Conservation (phyloP, 2,329 filamentous ascomycete species). For the Botrytis porri region DNA sequence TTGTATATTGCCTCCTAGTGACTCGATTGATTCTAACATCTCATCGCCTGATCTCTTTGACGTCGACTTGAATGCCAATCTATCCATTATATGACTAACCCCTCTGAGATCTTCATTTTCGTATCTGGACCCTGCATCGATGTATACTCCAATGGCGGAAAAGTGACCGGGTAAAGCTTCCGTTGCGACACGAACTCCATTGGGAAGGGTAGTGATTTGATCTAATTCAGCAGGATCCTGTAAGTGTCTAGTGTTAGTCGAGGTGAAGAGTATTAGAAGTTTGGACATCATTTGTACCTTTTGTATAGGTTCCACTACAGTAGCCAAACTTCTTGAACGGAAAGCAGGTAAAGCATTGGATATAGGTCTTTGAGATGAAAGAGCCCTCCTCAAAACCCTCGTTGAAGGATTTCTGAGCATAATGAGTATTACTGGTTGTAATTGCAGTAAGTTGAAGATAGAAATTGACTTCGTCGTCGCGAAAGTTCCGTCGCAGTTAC, state of each 20-base stretch:
- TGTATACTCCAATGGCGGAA: conserved; percentile 90
- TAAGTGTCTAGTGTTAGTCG: conserved; percentile 25
- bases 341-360: conserved; percentile 29
- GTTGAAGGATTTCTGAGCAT: conserved; percentile 37
- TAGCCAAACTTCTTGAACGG: conserved; percentile 36
- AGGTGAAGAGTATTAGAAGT: background rate
- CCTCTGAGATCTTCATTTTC: conserved; percentile 82
- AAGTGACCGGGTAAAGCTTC: conserved; percentile 94
- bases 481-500: background rate
- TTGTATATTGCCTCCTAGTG: conserved; percentile 90
- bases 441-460: background rate
- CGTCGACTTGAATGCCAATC: conserved; percentile 91
- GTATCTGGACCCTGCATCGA: conserved; percentile 92
- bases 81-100: conserved; percentile 93
- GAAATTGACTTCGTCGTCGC: background rate
- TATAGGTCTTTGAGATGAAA: conserved; percentile 24
- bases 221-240: conserved; percentile 86
- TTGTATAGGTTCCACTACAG: conserved; percentile 37
- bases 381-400: conserved; percentile 28
- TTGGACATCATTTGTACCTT: conserved; percentile 30
- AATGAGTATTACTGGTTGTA: conserved; percentile 18
- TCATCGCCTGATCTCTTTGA: conserved; percentile 68
- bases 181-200: conserved; percentile 91
- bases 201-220: conserved; percentile 80
- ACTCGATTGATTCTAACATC: conserved; percentile 85